Conservation (phyloP, 768 basidiomycete genomes). For the Exidia glandulosa region DNA sequence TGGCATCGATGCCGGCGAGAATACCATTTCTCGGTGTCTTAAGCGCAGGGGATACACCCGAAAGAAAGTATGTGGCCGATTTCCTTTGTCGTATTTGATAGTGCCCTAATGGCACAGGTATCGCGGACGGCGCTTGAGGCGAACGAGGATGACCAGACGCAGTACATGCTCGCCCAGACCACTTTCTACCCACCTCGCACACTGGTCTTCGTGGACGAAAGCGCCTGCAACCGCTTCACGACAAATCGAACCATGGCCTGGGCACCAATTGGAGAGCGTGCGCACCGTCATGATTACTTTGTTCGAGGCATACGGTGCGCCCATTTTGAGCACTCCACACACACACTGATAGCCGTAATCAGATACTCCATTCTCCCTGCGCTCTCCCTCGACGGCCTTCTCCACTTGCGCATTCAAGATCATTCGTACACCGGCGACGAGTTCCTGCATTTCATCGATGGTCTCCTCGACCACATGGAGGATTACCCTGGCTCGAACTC, state of each 20-base stretch:
- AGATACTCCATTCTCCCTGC: slow-evolving; percentile 24
- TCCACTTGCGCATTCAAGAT: slow-evolving; percentile 14
- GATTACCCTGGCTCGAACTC: slow-evolving; percentile 11
- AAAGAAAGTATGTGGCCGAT: too few species aligned
- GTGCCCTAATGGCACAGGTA: too few species aligned
- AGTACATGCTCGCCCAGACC: too few species aligned
- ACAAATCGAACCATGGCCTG: slow-evolving; percentile 15
- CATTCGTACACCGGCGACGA: slow-evolving; percentile 10
- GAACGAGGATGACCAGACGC: too few species aligned
- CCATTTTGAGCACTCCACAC: background rate
- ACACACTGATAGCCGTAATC: background rate
- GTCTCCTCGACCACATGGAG: slow-evolving; percentile 12
- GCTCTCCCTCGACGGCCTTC: slow-evolving; percentile 16
- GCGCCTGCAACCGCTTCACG: slow-evolving; percentile 18
- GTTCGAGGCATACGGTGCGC: slow-evolving; percentile 17
- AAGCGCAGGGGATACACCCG: too few species aligned
- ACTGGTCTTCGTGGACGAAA: slow-evolving; percentile 27
- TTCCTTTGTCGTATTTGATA: too few species aligned
- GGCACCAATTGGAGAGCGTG: slow-evolving; percentile 15
- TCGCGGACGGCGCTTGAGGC: too few species aligned
- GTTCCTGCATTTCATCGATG: slow-evolving; percentile 16
- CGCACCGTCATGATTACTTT: slow-evolving; percentile 16
- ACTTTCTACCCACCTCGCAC: slow-evolving; percentile 6
- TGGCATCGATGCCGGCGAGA: too few species aligned
- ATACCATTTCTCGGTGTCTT: too few species aligned